Conservation (phyloP, 148 eudicot genomes). For the Heliamphora exappendiculata region DNA sequence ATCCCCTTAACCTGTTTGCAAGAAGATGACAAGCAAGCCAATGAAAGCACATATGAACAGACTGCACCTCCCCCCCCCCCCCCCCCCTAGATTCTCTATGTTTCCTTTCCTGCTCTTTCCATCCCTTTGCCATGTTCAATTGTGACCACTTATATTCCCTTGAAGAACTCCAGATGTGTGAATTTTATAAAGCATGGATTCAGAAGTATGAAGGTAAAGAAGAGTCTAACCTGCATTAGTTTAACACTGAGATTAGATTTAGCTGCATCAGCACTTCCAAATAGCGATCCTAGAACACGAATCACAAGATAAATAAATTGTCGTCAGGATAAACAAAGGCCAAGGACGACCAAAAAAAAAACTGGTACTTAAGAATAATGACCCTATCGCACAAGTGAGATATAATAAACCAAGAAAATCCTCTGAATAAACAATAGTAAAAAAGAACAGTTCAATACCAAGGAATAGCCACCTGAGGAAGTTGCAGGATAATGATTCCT, state of each 20-base stretch:
- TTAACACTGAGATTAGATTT: conserved; percentile 60
- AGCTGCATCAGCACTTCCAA: conserved; percentile 65
- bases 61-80: too few relatives aligned
- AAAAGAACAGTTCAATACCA: background rate
- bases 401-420: background rate
- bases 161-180: background rate
- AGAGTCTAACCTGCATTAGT: conserved; percentile 70
- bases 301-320: background rate
- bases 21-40: background rate
- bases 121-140: background rate
- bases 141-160: background rate
- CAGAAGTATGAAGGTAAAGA: background rate
- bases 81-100: background rate
- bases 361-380: background rate
- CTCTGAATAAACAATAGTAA: background rate
- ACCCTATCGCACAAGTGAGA: background rate
- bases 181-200: background rate
- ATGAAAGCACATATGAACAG: background rate
- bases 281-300: conserved; percentile 60
- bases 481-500: background rate
- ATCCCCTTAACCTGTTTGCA: background rate
- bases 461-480: background rate
- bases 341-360: conserved; percentile 1
- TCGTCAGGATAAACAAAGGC: background rate
- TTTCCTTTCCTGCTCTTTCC: background rate